Evolutionary conservation across 2,329 filamentous ascomycete genomes (phyloP), one percentile per base, ranked within the genome.

Genomic region (Bipolaris sorokiniana): DNA sequence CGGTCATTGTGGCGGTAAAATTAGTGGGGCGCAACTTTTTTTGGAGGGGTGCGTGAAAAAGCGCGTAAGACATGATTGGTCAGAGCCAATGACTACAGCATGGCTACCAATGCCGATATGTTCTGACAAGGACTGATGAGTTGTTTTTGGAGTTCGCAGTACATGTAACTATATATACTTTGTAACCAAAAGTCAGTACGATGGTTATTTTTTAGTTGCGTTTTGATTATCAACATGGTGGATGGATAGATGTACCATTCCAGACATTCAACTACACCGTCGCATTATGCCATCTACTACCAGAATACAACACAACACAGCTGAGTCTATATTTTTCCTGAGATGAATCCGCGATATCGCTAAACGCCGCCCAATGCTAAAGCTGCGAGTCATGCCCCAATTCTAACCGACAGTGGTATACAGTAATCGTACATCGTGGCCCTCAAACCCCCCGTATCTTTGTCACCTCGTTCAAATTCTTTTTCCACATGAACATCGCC

Each of bases 291-390:
- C 22, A 31, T 26, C 5, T n/a, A 22, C 22, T 23, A 15, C 6
- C 16, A 44, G 26, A 16, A 44, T 40, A 20, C 13, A 31, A 40
- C 20, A 16, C n/a, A 36, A 9, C 11, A 9, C 20, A 38, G 23
- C 7, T 18, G 22, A 13, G 22, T 26, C 49, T 31, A 46, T 2
- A 44, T 36, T 13, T 5, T 5, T n/a, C n/a, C 10, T 26, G 22
- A 37, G 7, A 52, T 31, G 5, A 15, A 37, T n/a, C 20, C 33
- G 28, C 13, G 13, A 42, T 51, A 36, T 54, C 20, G 44, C 52
- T 11, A 38, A 60, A 68, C 65, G 61, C 65, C 65, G 56, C 65
- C 64, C 63, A 63, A 66, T 68, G 65, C 65, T 56, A 48, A 56
- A 58, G 47, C 59, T 58, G 50, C 54, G 53, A 56, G 54, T 49